Conservation (phyloP, 1,284 basidiomycete genomes). For the Austroboletus rostrupii region DNA sequence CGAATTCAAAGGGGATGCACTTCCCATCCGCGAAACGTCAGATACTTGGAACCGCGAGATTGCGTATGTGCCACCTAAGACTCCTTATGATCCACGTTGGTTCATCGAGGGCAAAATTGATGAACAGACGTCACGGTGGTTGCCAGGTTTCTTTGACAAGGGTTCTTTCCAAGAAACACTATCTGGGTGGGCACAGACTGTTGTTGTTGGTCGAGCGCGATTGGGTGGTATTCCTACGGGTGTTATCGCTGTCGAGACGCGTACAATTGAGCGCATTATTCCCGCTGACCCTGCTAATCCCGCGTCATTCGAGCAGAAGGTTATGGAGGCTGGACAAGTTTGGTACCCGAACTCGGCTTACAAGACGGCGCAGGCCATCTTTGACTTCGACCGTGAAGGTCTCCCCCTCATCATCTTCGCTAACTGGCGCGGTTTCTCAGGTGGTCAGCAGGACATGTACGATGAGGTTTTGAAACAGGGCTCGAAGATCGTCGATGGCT, state of each 20-base stretch:
- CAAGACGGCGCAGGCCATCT: conserved; percentile 99
- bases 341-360: conserved; percentile 99
- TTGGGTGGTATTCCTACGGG: conserved; percentile 97
- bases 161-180: conserved; percentile 96
- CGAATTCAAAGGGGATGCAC: conserved; percentile 68
- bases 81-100: conserved; percentile 96
- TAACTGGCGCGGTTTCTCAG: conserved; percentile 99
- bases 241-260: conserved; percentile 96
- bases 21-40: conserved; percentile 69
- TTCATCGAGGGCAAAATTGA: conserved; percentile 93
- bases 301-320: conserved; percentile 93
- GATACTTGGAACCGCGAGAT: conserved; percentile 95
- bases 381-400: conserved; percentile 97
- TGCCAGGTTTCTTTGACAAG: conserved; percentile 94
- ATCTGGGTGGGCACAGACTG: conserved; percentile 98
- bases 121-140: conserved; percentile 73
- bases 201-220: conserved; percentile 92
- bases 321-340: conserved; percentile 98
- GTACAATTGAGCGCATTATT: conserved; percentile 94
- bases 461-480: conserved; percentile 93
- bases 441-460: conserved; percentile 98
- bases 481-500: conserved; percentile 96
- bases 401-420: conserved; percentile 98
- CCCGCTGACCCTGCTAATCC: conserved; percentile 99
- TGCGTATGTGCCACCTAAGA: conserved; percentile 87